Conservation (phyloP, 208 protist species). For the Acanthamoeba sp. region DNA sequence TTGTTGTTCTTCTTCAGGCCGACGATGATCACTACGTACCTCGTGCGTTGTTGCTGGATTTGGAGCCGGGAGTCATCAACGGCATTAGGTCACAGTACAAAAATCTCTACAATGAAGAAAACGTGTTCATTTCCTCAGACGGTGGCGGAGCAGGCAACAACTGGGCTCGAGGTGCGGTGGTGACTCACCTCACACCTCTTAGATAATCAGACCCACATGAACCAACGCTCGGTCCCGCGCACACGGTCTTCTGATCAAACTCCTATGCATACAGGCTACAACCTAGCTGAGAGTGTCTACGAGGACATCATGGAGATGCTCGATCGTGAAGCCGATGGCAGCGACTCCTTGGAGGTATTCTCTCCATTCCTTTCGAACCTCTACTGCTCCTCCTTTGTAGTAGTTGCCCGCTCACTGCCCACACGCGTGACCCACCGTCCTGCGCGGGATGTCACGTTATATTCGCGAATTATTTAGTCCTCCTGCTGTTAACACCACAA, state of each 20-base stretch:
- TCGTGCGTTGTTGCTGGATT: slow-evolving; percentile 98
- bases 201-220: not conserved
- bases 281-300: slow-evolving; percentile 92
- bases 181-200: not conserved
- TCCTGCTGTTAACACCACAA: too few relatives aligned
- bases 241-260: too few relatives aligned
- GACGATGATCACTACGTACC: slow-evolving; percentile 99
- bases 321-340: slow-evolving; percentile 99
- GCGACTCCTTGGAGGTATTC: slow-evolving; percentile 97
- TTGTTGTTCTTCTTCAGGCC: slow-evolving; percentile 87
- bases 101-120: slow-evolving; percentile 99
- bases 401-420: too few relatives aligned
- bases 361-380: too few relatives aligned
- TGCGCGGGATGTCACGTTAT: too few relatives aligned
- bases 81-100: slow-evolving; percentile 94
- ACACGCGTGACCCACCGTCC: too few relatives aligned
- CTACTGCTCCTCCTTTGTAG: too few relatives aligned
- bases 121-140: slow-evolving; percentile 97
- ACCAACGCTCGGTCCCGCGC: not conserved
- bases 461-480: too few relatives aligned
- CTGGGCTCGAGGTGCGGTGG: slow-evolving; percentile 96
- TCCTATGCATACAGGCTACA: slow-evolving; percentile 80
- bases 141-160: slow-evolving; percentile 99
- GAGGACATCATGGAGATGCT: slow-evolving; percentile 99
- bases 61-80: slow-evolving; percentile 99